A percentile compares a stretch with the other conserved stretches of the same genome.
Evolutionary conservation across 371 early-diverging fungal genomes (phyloP).

Genomic region (Conidiobolus coronatus): DNA sequence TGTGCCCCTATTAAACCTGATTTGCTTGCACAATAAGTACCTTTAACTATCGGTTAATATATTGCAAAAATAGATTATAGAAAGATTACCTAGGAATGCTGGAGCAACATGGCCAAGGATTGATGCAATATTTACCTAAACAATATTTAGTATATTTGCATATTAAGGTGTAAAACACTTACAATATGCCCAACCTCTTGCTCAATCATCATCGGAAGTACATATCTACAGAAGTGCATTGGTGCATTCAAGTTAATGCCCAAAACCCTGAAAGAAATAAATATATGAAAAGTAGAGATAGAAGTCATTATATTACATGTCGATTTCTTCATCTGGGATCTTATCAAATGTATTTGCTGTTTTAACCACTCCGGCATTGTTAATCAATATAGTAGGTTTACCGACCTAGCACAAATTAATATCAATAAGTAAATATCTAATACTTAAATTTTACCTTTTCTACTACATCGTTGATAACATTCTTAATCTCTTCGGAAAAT

Average conservation of each 20-base stretch:
- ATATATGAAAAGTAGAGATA: neutral
- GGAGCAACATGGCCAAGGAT: slow-evolving; percentile 17
- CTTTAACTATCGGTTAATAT: slow-evolving; percentile 4
- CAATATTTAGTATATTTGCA: too few species aligned
- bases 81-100: slow-evolving; percentile 9
- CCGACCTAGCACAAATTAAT: neutral
- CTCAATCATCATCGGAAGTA: slow-evolving; percentile 21
- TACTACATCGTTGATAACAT: neutral
- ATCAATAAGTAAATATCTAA: neutral
- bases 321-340: neutral
- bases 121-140: slow-evolving; percentile 16
- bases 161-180: too few species aligned
- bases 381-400: slow-evolving; percentile 2
- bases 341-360: neutral
- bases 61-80: neutral
- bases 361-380: slow-evolving; percentile 1
- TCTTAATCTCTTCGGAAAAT: neutral
- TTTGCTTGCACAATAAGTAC: slow-evolving; percentile 30
- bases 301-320: neutral
- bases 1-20: slow-evolving; percentile 21
- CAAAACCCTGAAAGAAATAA: slow-evolving; percentile 12
- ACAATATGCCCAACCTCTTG: slow-evolving; percentile 25
- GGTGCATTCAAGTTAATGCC: slow-evolving; percentile 23
- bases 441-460: neutral
- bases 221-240: slow-evolving; percentile 18